Percentiles rank a stretch among this genome's conserved stretches.
Evolutionary conservation across 1,284 basidiomycete genomes (phyloP).

Genomic region (Cutaneotrichosporon sp.): DNA sequence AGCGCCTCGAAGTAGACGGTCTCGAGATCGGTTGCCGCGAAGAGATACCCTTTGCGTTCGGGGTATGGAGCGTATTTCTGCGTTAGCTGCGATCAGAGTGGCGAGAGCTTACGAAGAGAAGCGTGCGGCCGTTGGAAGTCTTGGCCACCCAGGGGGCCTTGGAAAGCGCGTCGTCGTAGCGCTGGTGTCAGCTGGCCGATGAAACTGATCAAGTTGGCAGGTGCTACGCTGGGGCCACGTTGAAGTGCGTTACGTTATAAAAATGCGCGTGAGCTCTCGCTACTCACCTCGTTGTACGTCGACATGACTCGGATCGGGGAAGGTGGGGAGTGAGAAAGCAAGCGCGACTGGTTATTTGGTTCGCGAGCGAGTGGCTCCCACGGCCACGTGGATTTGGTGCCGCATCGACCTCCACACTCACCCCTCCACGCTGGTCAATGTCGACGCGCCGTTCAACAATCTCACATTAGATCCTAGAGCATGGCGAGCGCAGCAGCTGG

Average conservation of each 20-base stretch:
- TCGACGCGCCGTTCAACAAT: neutral
- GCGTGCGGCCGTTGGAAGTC: conserved; percentile 19
- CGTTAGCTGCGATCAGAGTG: neutral
- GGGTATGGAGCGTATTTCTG: conserved; percentile 42
- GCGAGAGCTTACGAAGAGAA: conserved; percentile 27
- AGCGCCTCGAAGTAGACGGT: conserved; percentile 34
- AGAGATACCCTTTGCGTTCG: conserved; percentile 36
- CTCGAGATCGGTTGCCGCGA: conserved; percentile 38
- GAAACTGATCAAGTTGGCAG: neutral
- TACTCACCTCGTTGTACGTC: conserved; percentile 23
- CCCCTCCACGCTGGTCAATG: neutral
- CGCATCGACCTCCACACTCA: neutral
- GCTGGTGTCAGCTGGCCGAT: neutral
- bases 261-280: neutral
- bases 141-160: conserved; percentile 35
- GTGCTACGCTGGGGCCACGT: neutral
- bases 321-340: neutral
- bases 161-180: conserved; percentile 33
- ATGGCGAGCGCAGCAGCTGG: conserved; percentile 18
- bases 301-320: conserved; percentile 15
- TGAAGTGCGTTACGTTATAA: no score
- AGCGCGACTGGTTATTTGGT: conserved; percentile 15
- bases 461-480: conserved; percentile 1
- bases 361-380: neutral
- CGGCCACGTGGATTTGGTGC: conserved; percentile 5